These are phyloP conservation scores for Acrocalymma vagum DNA, from an alignment of 2,329 filamentous ascomycete genomes.

Conservation along the genomic window DNA sequence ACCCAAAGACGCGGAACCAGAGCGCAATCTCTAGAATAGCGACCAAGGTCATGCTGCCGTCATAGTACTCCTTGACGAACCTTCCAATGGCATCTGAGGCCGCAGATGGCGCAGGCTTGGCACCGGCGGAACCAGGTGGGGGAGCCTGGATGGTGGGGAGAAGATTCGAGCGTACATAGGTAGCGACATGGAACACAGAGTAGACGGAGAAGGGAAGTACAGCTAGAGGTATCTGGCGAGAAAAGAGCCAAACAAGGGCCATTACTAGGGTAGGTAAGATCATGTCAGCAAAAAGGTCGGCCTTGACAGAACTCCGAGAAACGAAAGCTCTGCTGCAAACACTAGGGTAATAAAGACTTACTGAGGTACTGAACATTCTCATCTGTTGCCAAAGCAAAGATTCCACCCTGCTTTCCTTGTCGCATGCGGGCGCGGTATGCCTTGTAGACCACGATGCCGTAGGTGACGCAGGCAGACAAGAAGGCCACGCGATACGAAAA, in stretches of 20 bases:
- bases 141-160: constrained; percentile 85
- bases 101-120: constrained; percentile 67
- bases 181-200: constrained; percentile 97
- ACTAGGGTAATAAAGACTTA: constrained; percentile 69
- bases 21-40: constrained; percentile 86
- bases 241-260: constrained; percentile 94
- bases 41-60: constrained; percentile 92
- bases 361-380: constrained; percentile 98
- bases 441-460: constrained; percentile 99
- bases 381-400: constrained; percentile 76
- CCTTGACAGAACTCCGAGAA: constrained; percentile 1
- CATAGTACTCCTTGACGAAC: constrained; percentile 99
- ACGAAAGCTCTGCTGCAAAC: too few species aligned
- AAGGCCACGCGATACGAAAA: constrained; percentile 93
- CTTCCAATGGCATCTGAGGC: constrained; percentile 84
- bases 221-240: constrained; percentile 87
- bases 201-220: constrained; percentile 95
- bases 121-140: constrained; percentile 59
- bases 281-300: constrained; percentile 25
- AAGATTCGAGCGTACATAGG: constrained; percentile 92
- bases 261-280: constrained; percentile 68
- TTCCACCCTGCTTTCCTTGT: constrained; percentile 71
- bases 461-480: constrained; percentile 86
- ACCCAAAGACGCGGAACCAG: constrained; percentile 82
- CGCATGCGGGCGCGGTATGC: constrained; percentile 86